Conservation (phyloP, 2,329 filamentous ascomycete species). For the Scedosporium dehoogii region DNA sequence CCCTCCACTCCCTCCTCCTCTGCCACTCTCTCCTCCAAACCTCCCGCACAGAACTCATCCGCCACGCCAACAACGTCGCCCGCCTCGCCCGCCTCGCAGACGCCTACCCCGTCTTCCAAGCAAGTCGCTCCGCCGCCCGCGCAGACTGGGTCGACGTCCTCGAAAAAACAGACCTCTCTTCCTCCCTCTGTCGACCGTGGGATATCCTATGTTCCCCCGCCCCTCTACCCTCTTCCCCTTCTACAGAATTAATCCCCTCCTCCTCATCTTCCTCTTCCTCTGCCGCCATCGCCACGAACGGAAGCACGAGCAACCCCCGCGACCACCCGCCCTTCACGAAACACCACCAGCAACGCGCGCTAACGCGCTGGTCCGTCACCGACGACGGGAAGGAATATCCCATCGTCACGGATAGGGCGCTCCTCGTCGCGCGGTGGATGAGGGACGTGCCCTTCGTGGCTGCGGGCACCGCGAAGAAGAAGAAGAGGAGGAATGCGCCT, state of each 20-base stretch:
- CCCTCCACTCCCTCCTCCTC: conserved; percentile 67
- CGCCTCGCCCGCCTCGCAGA: conserved; percentile 64
- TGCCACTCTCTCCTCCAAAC: conserved; percentile 75
- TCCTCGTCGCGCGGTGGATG: conserved; percentile 1
- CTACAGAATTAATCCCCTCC: not conserved
- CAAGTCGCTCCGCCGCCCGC: conserved; percentile 59
- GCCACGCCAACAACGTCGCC: conserved; percentile 74
- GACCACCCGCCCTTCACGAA: not conserved
- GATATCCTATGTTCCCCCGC: conserved; percentile 58
- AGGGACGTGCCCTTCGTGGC: conserved; percentile 10
- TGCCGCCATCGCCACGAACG: not conserved
- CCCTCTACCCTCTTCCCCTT: conserved; percentile 30
- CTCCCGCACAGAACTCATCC: conserved; percentile 63
- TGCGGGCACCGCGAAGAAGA: conserved; percentile 7
- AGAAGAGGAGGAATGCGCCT: not conserved
- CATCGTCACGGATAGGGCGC: conserved; percentile 21
- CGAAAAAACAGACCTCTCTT: conserved; percentile 31
- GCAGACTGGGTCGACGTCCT: conserved; percentile 52
- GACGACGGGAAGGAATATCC: conserved; percentile 6
- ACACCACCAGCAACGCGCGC: conserved; percentile 1
- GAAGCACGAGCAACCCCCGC: not conserved
- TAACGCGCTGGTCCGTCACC: conserved; percentile 1
- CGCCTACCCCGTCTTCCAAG: conserved; percentile 72
- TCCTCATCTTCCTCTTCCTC: not conserved
- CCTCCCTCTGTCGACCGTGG: conserved; percentile 40